Percentiles rank a stretch among this genome's conserved stretches.
These are phyloP conservation scores for Lecanicillium sp. DNA, from an alignment of 2,329 filamentous ascomycete species.

Conservation along the genomic window DNA sequence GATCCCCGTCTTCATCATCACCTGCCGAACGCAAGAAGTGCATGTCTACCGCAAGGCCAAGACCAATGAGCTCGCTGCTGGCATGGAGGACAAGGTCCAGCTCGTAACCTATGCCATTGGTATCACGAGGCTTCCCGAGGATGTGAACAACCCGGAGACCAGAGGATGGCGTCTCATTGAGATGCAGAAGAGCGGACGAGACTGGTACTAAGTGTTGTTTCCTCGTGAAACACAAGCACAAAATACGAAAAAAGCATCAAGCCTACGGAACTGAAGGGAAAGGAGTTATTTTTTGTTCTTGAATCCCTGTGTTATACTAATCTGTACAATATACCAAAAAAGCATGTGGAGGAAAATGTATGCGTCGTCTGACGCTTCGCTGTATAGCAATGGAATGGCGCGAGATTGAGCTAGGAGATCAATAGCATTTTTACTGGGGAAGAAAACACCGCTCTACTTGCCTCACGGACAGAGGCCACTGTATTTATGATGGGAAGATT, in stretches of 20 bases:
- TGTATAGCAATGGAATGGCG: too few relatives aligned
- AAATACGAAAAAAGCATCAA: background rate
- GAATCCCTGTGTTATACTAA: background rate
- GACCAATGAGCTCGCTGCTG: conserved; percentile 79
- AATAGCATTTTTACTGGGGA: background rate
- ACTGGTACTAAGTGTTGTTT: conserved; percentile 52
- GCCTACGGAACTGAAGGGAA: background rate
- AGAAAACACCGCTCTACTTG: conserved; percentile 25
- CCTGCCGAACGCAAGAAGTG: conserved; percentile 92
- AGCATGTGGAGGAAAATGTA: background rate
- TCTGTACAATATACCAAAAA: conserved; percentile 5
- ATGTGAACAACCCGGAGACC: conserved; percentile 95
- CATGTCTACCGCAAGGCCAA: conserved; percentile 95
- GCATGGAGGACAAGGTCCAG: conserved; percentile 98
- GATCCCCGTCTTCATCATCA: conserved; percentile 93
- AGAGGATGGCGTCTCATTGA: conserved; percentile 96
- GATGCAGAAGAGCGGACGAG: conserved; percentile 94
- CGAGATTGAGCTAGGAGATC: too few relatives aligned
- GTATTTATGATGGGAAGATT: conserved; percentile 20
- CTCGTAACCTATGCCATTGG: conserved; percentile 97
- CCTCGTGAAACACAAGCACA: background rate
- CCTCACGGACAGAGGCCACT: conserved; percentile 16
- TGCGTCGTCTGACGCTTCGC: too few relatives aligned
- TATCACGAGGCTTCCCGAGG: conserved; percentile 86
- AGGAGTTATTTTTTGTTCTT: background rate